Evolutionary conservation across 139 green algal species (phyloP), one percentile per base, ranked within the genome.

Genomic region (Trebouxia sp.): DNA sequence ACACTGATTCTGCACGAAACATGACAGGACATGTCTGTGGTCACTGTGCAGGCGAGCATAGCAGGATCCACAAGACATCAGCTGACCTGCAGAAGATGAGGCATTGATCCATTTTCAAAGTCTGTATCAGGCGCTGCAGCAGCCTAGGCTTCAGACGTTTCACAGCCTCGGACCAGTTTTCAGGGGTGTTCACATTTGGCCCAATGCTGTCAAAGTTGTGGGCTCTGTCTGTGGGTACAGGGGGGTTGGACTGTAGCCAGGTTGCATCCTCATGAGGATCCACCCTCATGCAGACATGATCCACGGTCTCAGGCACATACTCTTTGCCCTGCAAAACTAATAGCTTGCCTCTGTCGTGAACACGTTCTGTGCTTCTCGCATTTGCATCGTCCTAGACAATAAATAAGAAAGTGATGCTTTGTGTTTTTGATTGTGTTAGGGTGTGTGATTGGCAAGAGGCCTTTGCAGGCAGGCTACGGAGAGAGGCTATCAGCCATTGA

Each of bases 91-190:
- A 77, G 42, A 77, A 77, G 69, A 77, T 77, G 41, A 77, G 69
- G 69, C 69, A 77, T 22, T 79, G 72, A 5, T 79, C 72, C 87
- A 96, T 93, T 11, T 82, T 75, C 65, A 90, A 83, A 15, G 78
- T 53, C 65, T 94, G 89, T 8, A 92, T 84, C 9, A 96, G 48
- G 43, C 88, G 85, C 79, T 89, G 80, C 74, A 97, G 85, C 76
- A 95, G 69, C 43, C 92, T 85, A n/a, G 82, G 92, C 86, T 97
- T 97, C 41, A 97, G 85, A 22, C 83, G 79, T 86, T 97, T 97
- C 38, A 91, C 83, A 5, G 83, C 92, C 83, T 94, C 85, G 22
- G 82, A 90, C 69, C 81, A 85, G 58, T 83, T 87, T 86, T 93
- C 87, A 0, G 38, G 83, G 20, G 83, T 87, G 72, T 82, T 47